Conservation (phyloP, 2,329 filamentous ascomycete genomes). For the Xylaria sp. region DNA sequence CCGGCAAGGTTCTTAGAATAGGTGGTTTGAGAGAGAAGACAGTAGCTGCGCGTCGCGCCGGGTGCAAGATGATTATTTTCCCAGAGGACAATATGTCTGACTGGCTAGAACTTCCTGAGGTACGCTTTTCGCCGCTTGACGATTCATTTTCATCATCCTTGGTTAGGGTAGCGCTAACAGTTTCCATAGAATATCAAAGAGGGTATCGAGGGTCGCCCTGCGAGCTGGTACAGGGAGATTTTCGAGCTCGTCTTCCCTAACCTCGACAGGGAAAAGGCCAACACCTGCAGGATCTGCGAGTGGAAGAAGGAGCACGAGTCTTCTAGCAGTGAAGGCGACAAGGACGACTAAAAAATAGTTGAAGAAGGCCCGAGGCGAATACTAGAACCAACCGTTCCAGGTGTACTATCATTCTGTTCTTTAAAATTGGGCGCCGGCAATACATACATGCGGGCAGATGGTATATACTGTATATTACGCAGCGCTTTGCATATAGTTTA, state of each 20-base stretch:
- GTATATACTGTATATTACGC: slow-evolving; percentile 39
- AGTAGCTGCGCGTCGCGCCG: slow-evolving; percentile 90
- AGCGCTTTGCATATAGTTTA: slow-evolving; percentile 22
- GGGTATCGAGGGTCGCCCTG: slow-evolving; percentile 89
- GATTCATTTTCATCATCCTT: slow-evolving; percentile 26
- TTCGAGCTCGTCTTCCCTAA: slow-evolving; percentile 91
- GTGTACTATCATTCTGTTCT: slow-evolving; percentile 29
- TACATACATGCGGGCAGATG: slow-evolving; percentile 16
- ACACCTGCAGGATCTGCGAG: slow-evolving; percentile 74
- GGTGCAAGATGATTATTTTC: slow-evolving; percentile 94
- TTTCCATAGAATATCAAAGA: slow-evolving; percentile 90
- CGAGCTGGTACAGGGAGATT: slow-evolving; percentile 93
- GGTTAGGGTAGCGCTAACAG: slow-evolving; percentile 23
- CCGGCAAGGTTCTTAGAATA: slow-evolving; percentile 94
- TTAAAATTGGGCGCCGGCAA: slow-evolving; percentile 16
- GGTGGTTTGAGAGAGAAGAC: slow-evolving; percentile 97
- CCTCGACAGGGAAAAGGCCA: slow-evolving; percentile 78
- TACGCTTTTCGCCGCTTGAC: slow-evolving; percentile 60
- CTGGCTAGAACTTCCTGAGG: slow-evolving; percentile 96
- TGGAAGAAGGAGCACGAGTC: slow-evolving; percentile 62
- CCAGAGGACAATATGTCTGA: slow-evolving; percentile 95
- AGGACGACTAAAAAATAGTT: slow-evolving; percentile 46
- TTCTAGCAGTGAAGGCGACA: slow-evolving; percentile 53
- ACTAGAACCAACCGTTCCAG: slow-evolving; percentile 31
- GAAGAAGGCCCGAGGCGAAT: slow-evolving; percentile 32